Percentiles rank a stretch among this genome's conserved stretches.
These are phyloP conservation scores for Cucurbita argyrosperma DNA, from an alignment of 306 rosid species.

Conservation along the genomic window DNA sequence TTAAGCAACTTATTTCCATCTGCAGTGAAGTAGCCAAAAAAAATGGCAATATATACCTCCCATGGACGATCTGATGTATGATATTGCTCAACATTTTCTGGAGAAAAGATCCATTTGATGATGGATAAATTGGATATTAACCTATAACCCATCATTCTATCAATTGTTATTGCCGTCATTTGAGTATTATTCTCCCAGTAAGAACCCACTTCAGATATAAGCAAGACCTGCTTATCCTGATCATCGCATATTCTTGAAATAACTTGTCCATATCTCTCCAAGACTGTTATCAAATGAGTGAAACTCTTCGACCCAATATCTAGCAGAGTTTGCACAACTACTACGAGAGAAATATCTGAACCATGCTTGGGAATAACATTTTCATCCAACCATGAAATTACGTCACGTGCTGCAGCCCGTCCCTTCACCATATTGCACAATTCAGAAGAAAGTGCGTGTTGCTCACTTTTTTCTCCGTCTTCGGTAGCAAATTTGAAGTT, in stretches of 20 bases:
- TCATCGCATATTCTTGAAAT: constrained; percentile 69
- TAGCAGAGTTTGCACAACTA: constrained; percentile 74
- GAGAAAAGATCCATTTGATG: constrained; percentile 86
- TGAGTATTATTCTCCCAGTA: constrained; percentile 90
- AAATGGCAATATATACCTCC: constrained; percentile 47
- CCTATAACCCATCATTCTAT: constrained; percentile 98
- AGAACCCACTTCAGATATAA: constrained; percentile 65
- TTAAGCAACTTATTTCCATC: background rate
- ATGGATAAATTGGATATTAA: constrained; percentile 89
- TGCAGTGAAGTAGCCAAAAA: background rate
- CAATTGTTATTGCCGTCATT: constrained; percentile 87
- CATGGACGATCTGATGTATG: constrained; percentile 87
- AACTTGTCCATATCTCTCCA: constrained; percentile 91
- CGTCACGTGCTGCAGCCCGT: constrained; percentile 61
- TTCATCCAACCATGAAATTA: constrained; percentile 82
- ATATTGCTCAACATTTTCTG: constrained; percentile 67
- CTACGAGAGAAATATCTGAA: constrained; percentile 59
- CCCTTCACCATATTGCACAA: constrained; percentile 84
- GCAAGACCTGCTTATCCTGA: constrained; percentile 79
- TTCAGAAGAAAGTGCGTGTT: constrained; percentile 44
- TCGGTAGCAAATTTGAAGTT: constrained; percentile 46
- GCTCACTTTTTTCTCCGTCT: constrained; percentile 48
- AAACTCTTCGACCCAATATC: constrained; percentile 95
- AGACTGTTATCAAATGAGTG: constrained; percentile 89
- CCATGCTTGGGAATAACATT: constrained; percentile 62